phyloP scores from a whole-genome alignment of 2,329 filamentous ascomycete species.

The Polychaeton citri region DNA sequence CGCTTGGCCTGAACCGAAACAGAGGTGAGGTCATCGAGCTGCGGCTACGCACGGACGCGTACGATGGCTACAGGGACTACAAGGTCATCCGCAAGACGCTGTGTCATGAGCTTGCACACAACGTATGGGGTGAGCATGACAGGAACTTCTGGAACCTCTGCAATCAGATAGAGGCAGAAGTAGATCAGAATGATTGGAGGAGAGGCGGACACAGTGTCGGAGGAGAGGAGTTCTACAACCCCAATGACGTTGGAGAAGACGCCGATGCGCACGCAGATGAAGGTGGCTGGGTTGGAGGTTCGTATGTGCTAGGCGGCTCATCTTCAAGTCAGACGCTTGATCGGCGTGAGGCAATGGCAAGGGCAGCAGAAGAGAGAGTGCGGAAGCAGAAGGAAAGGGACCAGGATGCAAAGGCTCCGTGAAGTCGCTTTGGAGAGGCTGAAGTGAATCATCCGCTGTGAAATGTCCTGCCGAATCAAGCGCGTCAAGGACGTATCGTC shows the following conservation, averaged over 20 bases:
- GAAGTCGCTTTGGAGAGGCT: too few relatives aligned
- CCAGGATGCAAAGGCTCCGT: not conserved
- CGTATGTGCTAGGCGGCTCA: constrained; percentile 47
- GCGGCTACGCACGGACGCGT: constrained; percentile 78
- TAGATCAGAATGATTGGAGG: constrained; percentile 66
- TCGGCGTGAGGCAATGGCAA: constrained; percentile 10
- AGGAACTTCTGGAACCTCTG: constrained; percentile 81
- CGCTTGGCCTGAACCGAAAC: constrained; percentile 78
- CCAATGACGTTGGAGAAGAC: constrained; percentile 21
- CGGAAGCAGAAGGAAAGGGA: constrained; percentile 32
- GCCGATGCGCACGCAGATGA: constrained; percentile 49
- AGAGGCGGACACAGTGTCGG: constrained; percentile 52
- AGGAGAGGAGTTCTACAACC: constrained; percentile 45
- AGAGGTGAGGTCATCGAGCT: constrained; percentile 81
- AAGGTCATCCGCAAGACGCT: constrained; percentile 80
- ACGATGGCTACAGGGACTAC: constrained; percentile 90
- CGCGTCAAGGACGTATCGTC: too few relatives aligned
- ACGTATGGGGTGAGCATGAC: constrained; percentile 76
- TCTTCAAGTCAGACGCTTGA: constrained; percentile 7
- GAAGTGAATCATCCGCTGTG: too few relatives aligned
- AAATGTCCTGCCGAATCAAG: too few relatives aligned
- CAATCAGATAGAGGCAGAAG: constrained; percentile 75
- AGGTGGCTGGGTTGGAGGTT: constrained; percentile 65
- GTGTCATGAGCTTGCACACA: constrained; percentile 91
- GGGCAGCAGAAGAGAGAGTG: constrained; percentile 30